Conservation (phyloP, 176 grass and related monocot genomes). For the Zoysia japonica region DNA sequence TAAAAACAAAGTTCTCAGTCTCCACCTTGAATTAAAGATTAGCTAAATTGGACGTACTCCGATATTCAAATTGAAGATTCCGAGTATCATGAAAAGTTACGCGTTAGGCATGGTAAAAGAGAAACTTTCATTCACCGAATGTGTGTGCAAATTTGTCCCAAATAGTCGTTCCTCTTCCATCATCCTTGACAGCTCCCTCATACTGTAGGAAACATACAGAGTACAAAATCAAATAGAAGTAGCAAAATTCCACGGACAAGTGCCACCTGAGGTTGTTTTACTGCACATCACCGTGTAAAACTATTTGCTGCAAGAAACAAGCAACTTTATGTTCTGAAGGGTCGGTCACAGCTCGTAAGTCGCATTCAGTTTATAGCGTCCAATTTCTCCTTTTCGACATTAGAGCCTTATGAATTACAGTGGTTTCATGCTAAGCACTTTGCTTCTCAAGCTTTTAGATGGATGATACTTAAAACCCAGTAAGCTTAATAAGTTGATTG, state of each 20-base stretch:
- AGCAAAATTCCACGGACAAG: neutral
- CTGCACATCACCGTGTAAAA: neutral
- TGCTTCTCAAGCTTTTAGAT: neutral
- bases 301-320: neutral
- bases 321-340: neutral
- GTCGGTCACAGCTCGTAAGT: neutral
- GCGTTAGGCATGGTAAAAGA: neutral
- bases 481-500: too few relatives aligned
- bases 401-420: neutral
- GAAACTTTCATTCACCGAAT: slow-evolving; percentile 53
- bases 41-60: neutral
- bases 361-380: neutral
- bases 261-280: neutral
- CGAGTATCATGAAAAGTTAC: neutral
- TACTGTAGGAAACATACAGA: slow-evolving; percentile 43
- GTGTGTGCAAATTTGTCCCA: slow-evolving; percentile 90
- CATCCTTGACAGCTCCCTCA: slow-evolving; percentile 77
- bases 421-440: neutral
- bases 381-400: neutral
- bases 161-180: slow-evolving; percentile 70
- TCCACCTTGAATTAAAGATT: neutral
- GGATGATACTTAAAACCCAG: too few relatives aligned
- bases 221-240: neutral
- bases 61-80: neutral
- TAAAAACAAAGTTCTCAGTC: neutral